Conservation (phyloP, 2,329 filamentous ascomycete genomes). For the Epichloe brachyelytri region DNA sequence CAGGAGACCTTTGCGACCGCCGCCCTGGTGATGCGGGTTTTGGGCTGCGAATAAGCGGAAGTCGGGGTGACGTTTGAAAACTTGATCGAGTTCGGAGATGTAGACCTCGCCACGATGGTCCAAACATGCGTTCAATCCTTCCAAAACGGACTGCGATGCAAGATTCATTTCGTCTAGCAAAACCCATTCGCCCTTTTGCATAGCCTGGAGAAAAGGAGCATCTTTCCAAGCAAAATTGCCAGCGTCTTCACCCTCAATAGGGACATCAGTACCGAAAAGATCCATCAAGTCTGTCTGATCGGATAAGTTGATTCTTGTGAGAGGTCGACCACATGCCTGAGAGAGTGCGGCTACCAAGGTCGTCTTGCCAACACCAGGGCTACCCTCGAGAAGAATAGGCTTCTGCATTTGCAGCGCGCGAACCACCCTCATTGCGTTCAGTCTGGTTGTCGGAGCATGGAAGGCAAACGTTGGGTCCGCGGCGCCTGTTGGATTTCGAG, state of each 20-base stretch:
- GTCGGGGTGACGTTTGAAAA: constrained; percentile 75
- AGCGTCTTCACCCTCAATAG: constrained; percentile 80
- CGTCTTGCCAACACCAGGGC: constrained; percentile 96
- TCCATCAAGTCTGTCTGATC: constrained; percentile 98
- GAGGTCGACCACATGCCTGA: constrained; percentile 60
- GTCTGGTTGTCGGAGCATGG: constrained; percentile 75
- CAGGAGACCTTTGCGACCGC: constrained; percentile 84
- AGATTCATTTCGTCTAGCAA: constrained; percentile 97
- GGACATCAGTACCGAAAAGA: constrained; percentile 91
- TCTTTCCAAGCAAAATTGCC: constrained; percentile 93
- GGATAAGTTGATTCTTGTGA: constrained; percentile 92
- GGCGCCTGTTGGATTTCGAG: constrained; percentile 29
- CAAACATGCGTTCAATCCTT: constrained; percentile 90
- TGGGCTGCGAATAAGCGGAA: constrained; percentile 96
- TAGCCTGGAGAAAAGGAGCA: constrained; percentile 86
- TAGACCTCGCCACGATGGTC: constrained; percentile 95
- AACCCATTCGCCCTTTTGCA: constrained; percentile 96
- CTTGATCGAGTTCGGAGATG: constrained; percentile 86
- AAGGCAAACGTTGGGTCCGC: constrained; percentile 43
- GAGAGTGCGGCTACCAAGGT: constrained; percentile 81
- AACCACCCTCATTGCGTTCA: constrained; percentile 83
- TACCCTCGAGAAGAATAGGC: constrained; percentile 88
- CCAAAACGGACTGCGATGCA: constrained; percentile 89
- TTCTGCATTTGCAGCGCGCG: constrained; percentile 81
- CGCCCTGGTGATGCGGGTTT: constrained; percentile 94